Base-by-base conservation (phyloP, 176 grass and related monocot species). In the Raddia distichophylla region DNA sequence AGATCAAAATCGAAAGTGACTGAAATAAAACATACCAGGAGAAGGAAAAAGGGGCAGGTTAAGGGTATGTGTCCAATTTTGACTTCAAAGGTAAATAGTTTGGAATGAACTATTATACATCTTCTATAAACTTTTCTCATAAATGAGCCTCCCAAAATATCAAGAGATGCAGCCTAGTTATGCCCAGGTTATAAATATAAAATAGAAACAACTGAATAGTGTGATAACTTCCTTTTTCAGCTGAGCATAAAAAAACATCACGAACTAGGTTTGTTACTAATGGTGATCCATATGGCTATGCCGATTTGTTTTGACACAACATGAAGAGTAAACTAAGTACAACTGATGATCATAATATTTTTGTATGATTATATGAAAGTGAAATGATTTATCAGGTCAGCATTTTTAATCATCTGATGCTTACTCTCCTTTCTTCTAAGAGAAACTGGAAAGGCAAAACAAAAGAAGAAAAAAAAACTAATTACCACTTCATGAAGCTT, bases 401-500 rank as follows among this genome's bases (percentile, higher is more conserved):
- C 1, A 76, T 22, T 42, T 80, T 55, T 57, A 69, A 6, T 46
- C 5, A 69, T 80, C 40, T 17, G n/a, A 46, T 69, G 73, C 40
- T 45, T 75, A 45, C 1, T 22, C 11, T 59, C n/a, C 7, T 63
- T 37, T 20, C 66, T 35, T 11, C 34, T 78, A 20, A 40, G 53
- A 56, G 72, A 44, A 84, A 64, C 33, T 49, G 5, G 34, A 74
- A 18, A 67, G 40, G 57, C 8, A 52, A 37, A 16, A 37, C 19
- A 73, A 52, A 37, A 16, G 20, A n/a, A 73, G 37, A 67, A 17
- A 46, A 85, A 4, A 40, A 5, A 40, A 1, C 27, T 40, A 78
- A 54, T 80, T 84, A 94, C 94, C 91, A 87, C 83, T 82, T 86
- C 85, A 77, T 97, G 94, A 82, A 97, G 89, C 58, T 87, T 87